These are phyloP conservation scores for Bassia scoparia DNA, from an alignment of 148 eudicot genomes.

Conservation along the genomic window DNA sequence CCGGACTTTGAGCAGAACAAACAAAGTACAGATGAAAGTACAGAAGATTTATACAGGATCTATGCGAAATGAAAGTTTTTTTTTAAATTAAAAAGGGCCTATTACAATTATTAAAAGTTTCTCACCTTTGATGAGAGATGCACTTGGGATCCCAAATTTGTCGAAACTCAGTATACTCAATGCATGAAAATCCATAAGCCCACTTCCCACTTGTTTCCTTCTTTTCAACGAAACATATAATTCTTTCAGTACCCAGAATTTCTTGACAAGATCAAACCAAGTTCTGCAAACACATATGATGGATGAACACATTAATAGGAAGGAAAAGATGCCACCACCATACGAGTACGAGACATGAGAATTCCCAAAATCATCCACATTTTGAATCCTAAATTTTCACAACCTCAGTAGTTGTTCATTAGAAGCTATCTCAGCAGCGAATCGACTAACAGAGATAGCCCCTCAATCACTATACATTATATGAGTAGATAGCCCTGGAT, in stretches of 20 bases:
- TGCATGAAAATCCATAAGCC: slow-evolving; percentile 92
- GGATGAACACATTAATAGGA: not conserved
- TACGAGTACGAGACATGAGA: not conserved
- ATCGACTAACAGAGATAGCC: not conserved
- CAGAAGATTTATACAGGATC: not conserved
- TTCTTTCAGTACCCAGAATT: slow-evolving; percentile 81
- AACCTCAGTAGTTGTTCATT: not conserved
- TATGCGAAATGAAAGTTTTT: no score
- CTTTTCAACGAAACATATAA: slow-evolving; percentile 83
- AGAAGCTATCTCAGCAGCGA: not conserved
- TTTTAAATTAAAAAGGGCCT: not conserved
- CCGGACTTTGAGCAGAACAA: not conserved
- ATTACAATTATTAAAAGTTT: not conserved
- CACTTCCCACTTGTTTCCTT: slow-evolving; percentile 70
- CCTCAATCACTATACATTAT: not conserved
- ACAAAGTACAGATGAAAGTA: not conserved
- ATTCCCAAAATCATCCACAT: not conserved
- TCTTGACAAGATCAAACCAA: slow-evolving; percentile 93
- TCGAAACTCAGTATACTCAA: slow-evolving; percentile 97
- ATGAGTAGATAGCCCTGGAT: not conserved
- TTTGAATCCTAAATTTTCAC: not conserved
- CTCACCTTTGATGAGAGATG: slow-evolving; percentile 56
- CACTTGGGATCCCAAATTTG: slow-evolving; percentile 69
- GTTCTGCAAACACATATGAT: slow-evolving; percentile 46
- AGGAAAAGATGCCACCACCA: not conserved